Evolutionary conservation across 2,329 filamentous ascomycete species (phyloP), one percentile per base, ranked within the genome.

Genomic region (Knoxdaviesia capensis): DNA sequence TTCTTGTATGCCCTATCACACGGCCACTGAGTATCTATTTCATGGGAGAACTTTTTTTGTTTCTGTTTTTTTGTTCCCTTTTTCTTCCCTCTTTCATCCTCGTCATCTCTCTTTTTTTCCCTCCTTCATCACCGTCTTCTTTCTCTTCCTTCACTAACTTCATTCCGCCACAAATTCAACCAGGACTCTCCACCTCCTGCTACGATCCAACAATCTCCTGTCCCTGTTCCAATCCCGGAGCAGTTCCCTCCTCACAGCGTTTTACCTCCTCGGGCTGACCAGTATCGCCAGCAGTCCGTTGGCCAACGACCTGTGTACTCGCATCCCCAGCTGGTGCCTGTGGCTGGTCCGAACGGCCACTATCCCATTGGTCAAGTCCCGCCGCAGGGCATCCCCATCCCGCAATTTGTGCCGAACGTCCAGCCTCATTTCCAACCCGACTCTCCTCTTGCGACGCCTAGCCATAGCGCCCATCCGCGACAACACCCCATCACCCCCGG

Each of bases 151-250:
- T 36, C 10, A 20, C 37, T 36, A 10, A 33, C 34, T 1, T 30
- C 2, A 20, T 20, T 2, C 2, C 20, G 20, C 20, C 20, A 20
- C 20, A 20, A 20, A 20, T 20, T 40, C 35, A 28, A 33, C 34
- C 49, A 84, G 80, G 82, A 88, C 59, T 88, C 85, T 43, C 84
- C 84, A 46, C 84, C 85, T 41, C 84, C 83, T 38, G 49, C 40
- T 50, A 48, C 44, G 44, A 46, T 36, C 41, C 48, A 41, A 44
- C 48, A 41, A 7, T 44, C 31, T 39, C 44, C 41, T 11, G 34
- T 34, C 6, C 44, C 39, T 31, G 33, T 40, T 9, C 44, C 42
- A 37, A 38, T 42, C 6, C 35, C 11, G 31, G 43, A 43, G 44
- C 41, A 41, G 29, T 32, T 40, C 6, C 42, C 42, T 20, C 43